These are phyloP conservation scores for Dimocarpus longan DNA, from an alignment of 345 rosid genomes.

Conservation along the genomic window DNA sequence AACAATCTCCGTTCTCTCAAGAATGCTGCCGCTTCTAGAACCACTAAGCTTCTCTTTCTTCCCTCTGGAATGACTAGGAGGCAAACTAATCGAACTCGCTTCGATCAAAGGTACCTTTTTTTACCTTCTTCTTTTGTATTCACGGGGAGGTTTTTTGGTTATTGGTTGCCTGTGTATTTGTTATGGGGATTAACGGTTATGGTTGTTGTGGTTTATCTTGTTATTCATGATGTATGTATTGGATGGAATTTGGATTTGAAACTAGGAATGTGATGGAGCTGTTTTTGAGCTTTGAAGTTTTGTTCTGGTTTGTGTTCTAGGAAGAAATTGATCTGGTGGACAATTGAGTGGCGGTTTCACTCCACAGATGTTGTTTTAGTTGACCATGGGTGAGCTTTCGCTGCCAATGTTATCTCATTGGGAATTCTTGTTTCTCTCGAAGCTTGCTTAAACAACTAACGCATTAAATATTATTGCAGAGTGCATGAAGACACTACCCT, in stretches of 20 bases:
- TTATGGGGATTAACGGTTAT: neutral
- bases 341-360: slow-evolving; percentile 90
- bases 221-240: neutral
- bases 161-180: neutral
- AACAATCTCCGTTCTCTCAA: slow-evolving; percentile 39
- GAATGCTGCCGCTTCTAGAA: slow-evolving; percentile 59
- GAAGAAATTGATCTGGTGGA: slow-evolving; percentile 75
- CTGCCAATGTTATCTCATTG: neutral
- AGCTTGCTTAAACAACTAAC: slow-evolving; percentile 11
- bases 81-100: slow-evolving; percentile 59
- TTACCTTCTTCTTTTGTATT: neutral
- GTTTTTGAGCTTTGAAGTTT: neutral
- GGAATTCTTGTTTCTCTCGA: neutral
- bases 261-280: neutral
- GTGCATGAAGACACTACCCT: slow-evolving; percentile 65
- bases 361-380: slow-evolving; percentile 58
- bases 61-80: slow-evolving; percentile 79
- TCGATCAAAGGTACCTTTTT: slow-evolving; percentile 39
- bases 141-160: neutral
- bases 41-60: slow-evolving; percentile 60
- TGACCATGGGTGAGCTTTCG: slow-evolving; percentile 65
- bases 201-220: neutral
- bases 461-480: slow-evolving; percentile 40
- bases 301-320: slow-evolving; percentile 39
- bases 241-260: neutral